phyloP scores from a whole-genome alignment of 192 early-diverging fungal species.

The Allomyces arbusculus region DNA sequence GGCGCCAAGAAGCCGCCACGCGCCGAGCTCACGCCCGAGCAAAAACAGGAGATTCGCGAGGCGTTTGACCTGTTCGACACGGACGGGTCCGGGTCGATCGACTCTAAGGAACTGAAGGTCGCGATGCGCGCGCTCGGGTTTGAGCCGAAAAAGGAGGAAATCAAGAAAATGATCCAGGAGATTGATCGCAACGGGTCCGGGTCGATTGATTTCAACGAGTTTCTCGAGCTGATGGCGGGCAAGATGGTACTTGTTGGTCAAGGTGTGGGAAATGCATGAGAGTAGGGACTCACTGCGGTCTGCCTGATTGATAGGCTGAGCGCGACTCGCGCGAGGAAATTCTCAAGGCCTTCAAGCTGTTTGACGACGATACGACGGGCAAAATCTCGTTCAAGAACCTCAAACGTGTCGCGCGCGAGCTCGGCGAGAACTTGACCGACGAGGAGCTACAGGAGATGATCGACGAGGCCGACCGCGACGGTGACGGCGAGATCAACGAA shows the following conservation, averaged over 20 bases:
- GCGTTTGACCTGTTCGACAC: slow-evolving; percentile 54
- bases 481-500: slow-evolving; percentile 39
- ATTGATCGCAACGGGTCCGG: slow-evolving; percentile 15
- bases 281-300: no score
- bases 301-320: slow-evolving; percentile 24
- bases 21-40: slow-evolving; percentile 26
- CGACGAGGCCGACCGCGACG: slow-evolving; percentile 37
- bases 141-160: slow-evolving; percentile 25
- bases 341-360: slow-evolving; percentile 50
- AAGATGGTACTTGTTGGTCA: slow-evolving; percentile 31
- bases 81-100: slow-evolving; percentile 33
- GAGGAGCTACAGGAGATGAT: slow-evolving; percentile 48
- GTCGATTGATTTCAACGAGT: slow-evolving; percentile 22
- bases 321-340: slow-evolving; percentile 49
- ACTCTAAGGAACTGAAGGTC: slow-evolving; percentile 46
- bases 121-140: slow-evolving; percentile 38
- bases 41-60: slow-evolving; percentile 47
- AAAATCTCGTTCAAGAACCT: slow-evolving; percentile 62
- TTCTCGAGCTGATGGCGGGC: slow-evolving; percentile 24
- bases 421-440: slow-evolving; percentile 42
- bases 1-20: slow-evolving; percentile 1
- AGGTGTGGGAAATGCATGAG: no score
- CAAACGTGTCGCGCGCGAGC: slow-evolving; percentile 31
- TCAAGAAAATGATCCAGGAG: slow-evolving; percentile 18
- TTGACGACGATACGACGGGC: slow-evolving; percentile 51